These are phyloP conservation scores for Homolaphlyctis polyrhiza DNA, from an alignment of 371 early-diverging fungal species.

Conservation along the genomic window DNA sequence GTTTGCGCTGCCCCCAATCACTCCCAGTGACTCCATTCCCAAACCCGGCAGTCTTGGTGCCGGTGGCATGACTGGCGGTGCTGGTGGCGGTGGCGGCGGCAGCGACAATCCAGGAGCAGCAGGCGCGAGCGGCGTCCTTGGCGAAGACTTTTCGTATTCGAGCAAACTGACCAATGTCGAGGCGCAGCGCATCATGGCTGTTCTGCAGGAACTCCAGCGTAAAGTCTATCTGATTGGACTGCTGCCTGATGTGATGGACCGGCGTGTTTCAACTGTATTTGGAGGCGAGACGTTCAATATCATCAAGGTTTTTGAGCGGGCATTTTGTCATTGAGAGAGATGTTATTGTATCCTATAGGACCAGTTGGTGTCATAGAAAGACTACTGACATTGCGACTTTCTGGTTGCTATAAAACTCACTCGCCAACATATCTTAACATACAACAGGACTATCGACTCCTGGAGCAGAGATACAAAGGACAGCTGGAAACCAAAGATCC, in stretches of 20 bases:
- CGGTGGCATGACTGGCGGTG: neutral
- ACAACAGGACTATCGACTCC: conserved; percentile 24
- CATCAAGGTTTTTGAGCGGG: conserved; percentile 18
- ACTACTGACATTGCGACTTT: neutral
- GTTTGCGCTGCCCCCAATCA: neutral
- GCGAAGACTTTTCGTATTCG: conserved; percentile 20
- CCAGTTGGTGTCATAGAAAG: too few species aligned
- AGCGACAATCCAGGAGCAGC: neutral
- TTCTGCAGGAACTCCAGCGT: conserved; percentile 39
- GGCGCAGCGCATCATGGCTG: conserved; percentile 47
- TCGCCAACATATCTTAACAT: too few species aligned
- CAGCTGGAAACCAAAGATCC: conserved; percentile 12
- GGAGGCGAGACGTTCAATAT: conserved; percentile 25
- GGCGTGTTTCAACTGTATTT: conserved; percentile 29
- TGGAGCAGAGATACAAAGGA: conserved; percentile 28
- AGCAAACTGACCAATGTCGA: conserved; percentile 45
- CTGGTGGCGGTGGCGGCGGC: neutral
- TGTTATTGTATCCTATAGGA: too few species aligned
- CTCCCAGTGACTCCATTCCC: neutral
- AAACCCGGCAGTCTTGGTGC: neutral
- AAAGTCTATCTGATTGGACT: conserved; percentile 34
- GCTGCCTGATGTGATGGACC: conserved; percentile 38
- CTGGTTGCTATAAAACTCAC: too few species aligned
- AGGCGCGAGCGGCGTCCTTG: neutral
- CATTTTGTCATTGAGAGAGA: too few species aligned